Evolutionary conservation across 2,329 filamentous ascomycete genomes (phyloP), one percentile per base, ranked within the genome.

Genomic region (Aspergillus eucalypticola): DNA sequence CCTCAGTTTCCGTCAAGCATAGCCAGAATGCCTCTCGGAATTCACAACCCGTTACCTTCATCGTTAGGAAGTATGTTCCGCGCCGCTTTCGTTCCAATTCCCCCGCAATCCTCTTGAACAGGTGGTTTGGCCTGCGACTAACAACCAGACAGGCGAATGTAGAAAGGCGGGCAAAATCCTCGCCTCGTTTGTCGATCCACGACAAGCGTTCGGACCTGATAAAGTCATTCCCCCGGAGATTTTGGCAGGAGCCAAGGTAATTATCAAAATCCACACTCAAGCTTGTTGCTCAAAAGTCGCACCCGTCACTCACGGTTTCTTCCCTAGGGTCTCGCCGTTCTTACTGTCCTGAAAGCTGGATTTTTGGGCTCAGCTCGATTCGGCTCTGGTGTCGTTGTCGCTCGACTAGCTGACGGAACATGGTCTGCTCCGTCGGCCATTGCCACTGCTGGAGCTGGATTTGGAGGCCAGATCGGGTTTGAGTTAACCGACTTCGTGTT

Each of bases 141-240:
- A 55, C 39, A 42, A 10, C 4, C 53, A 44, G 25, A 46, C 78
- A 97, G 94, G 92, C 82, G 95, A 99, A 82, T 98, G 95, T 81
- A 95, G 90, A 78, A 99, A 99, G 80, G 95, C 92, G 75, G 90
- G 90, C 74, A 96, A 96, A 83, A 98, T 98, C 72, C 86, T 99
- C 68, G 86, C 90, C 49, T 96, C 93, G 11, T 99, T 99, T 76
- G 86, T 98, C 75, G 95, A 98, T 75, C 95, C 95, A 19, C 86
- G 88, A 73, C 94, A 98, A 81, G 82, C 94, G 19, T 96, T 98
- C 76, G 92, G 94, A 5, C 94, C 95, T 58, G 95, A 98, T 78
- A 98, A 98, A 78, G 88, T 99, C 75, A 99, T 99, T 69, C 95
- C 95, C 53, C 93, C 94, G 7, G 86, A 89, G 55, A 85, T 99